Base-by-base conservation (phyloP, 164 flowering plant genomes). In the Piper betle region DNA sequence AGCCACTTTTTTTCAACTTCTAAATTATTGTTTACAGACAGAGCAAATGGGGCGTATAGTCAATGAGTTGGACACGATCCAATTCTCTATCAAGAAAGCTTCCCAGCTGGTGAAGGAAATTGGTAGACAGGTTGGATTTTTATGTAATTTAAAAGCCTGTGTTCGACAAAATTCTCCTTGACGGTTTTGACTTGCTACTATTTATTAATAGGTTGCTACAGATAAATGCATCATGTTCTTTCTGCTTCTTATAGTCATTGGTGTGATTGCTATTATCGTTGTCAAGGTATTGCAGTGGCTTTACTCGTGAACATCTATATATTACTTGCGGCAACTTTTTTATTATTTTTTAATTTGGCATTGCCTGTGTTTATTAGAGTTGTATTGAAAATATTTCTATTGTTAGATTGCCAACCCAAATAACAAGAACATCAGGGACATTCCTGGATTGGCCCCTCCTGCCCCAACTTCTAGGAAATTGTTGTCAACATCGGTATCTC, bases 21-120 rank as follows among this genome's bases (percentile, higher is more conserved):
- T 33, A 11, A 50, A 61, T 41, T 6, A 12, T 63, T 68, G 50
- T 43, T 43, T 43, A 43, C 88, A 93, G 98, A 93, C 99, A 66
- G 97, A 93, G 0, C 97, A 93, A 84, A 90, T 93, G 97, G 97
- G 92, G 0, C 94, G 96, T 43, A 73, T 93, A 56, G 99, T 87
- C 6, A 93, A 93, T 67, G 97, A 93, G 67, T 78, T 93, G 65
- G 97, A 93, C 70, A 87, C 96, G 10, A 93, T 93, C 76, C 85
- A 92, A 57, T 92, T 89, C 71, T 87, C 98, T 43, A 82, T 92
- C 53, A 92, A 92, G 80, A 89, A 92, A 80, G 98, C 98, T 38
- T 81, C 98, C 53, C 89, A 90, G 78, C 81, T 93, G 65, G 97
- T 90, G 67, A 90, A 86, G 82, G 98, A 93, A 76, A 93, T 93